Base-by-base conservation (phyloP, 2,329 filamentous ascomycete species). In the Atkinsonella texensis region DNA sequence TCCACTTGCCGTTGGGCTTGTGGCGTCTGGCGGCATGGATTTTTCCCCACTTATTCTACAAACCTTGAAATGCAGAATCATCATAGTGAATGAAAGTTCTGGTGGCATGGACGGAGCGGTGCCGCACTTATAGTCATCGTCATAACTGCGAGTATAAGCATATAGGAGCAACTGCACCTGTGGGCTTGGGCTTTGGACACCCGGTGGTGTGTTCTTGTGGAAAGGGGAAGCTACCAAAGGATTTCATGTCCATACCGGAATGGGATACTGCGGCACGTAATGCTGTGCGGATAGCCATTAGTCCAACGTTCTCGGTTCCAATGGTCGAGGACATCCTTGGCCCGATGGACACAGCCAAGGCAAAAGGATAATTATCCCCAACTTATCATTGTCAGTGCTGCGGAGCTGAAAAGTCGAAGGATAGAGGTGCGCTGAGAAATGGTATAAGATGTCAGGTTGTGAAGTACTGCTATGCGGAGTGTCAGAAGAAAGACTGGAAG, bases 271-370 rank as follows among this genome's bases (percentile, higher is more conserved):
- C 68, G 11, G 63, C 65, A 1, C 60, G 66, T 50, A 63, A 71
- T 47, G 70, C 74, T 31, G 77, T 80, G 31, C 72, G 81, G 6
- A 66, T 80, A 6, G 78, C 77, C 4, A 77, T 84, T 56, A 82
- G 79, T 51, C 77, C 77, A 0, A 63, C 68, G 0, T 84, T 72
- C 58, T 63, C 74, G 9, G 66, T 68, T 20, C 67, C 68, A 0
- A 65, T 69, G 10, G 68, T 73, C 1, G 74, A 76, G 57, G 62
- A 70, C 23, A 56, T 70, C 18, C 54, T 70, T 0, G 65, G 70
- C 20, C 51, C 44, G 50, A 49, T 50, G 41, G 54, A 50, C 5
- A 49, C 60, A n/a, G 39, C 53, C 52, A 50, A 38, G 40, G 43
- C 35, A 42, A 15, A 43, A 48, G 17, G 39, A 10, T 31, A 31